A percentile compares a stretch with the other conserved stretches of the same genome.
Evolutionary conservation across 129 eudicot genomes (phyloP).

Genomic region (Ambrosia artemisiifolia): DNA sequence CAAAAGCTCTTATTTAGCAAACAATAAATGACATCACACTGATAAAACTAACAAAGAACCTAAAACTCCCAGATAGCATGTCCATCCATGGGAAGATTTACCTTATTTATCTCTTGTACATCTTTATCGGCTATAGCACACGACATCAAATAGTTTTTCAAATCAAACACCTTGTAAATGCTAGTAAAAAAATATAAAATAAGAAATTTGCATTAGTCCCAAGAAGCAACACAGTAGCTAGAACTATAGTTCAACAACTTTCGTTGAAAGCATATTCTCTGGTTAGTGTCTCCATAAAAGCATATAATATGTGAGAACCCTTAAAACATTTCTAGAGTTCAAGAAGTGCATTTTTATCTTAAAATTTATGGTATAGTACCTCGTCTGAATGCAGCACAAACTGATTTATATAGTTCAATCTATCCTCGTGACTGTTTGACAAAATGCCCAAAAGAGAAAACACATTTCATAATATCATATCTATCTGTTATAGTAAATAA

Average conservation of each 20-base stretch:
- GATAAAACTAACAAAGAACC: too few relatives aligned
- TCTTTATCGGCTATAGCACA: conserved; percentile 78
- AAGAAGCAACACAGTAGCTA: not conserved
- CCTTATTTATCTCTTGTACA: conserved; percentile 88
- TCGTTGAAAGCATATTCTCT: conserved; percentile 89
- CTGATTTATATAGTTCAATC: not conserved
- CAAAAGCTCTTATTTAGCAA: too few relatives aligned
- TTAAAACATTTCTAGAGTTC: not conserved
- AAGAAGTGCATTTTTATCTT: not conserved
- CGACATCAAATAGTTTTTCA: conserved; percentile 79
- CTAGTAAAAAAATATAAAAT: conserved; percentile 34
- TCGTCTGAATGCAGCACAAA: conserved; percentile 96
- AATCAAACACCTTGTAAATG: conserved; percentile 89
- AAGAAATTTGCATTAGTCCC: conserved; percentile 4
- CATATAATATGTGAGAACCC: conserved; percentile 15
- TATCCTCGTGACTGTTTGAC: too few relatives aligned
- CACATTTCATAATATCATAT: too few relatives aligned
- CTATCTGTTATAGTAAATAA: too few relatives aligned
- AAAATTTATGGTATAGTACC: conserved; percentile 43
- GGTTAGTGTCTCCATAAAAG: conserved; percentile 72
- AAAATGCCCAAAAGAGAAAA: too few relatives aligned
- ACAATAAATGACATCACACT: too few relatives aligned
- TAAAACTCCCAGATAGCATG: not conserved
- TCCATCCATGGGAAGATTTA: conserved; percentile 12
- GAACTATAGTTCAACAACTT: conserved; percentile 21